Percentiles rank a stretch among this genome's conserved stretches.
Evolutionary conservation across 495 filamentous ascomycete genomes (phyloP).

Genomic region (Tuber calosporum): DNA sequence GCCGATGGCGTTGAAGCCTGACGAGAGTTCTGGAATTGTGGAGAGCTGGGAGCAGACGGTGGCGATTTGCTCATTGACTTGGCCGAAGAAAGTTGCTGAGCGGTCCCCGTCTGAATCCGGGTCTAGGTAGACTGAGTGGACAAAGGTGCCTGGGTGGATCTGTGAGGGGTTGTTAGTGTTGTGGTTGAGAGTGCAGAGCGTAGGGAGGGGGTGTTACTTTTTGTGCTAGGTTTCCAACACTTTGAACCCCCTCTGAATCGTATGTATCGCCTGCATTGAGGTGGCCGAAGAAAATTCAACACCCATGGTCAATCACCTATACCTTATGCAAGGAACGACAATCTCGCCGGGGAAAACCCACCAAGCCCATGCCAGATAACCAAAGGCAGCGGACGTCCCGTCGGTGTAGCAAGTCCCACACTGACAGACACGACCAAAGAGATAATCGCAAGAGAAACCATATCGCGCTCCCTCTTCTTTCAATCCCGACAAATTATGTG

Average conservation of each 20-base stretch:
- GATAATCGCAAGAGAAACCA: background rate
- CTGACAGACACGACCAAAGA: background rate
- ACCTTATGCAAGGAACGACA: background rate
- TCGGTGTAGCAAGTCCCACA: background rate
- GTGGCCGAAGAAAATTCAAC: background rate
- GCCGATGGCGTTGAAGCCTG: constrained; percentile 80
- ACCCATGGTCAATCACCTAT: background rate
- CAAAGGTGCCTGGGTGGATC: constrained; percentile 71
- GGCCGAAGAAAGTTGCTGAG: constrained; percentile 80
- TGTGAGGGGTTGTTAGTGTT: constrained; percentile 27
- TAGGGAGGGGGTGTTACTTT: constrained; percentile 15
- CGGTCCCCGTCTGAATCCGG: constrained; percentile 58
- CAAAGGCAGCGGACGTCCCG: constrained; percentile 55
- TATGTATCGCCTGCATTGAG: constrained; percentile 55
- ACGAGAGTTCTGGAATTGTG: constrained; percentile 64
- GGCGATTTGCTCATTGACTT: constrained; percentile 70
- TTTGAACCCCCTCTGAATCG: constrained; percentile 62
- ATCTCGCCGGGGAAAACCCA: constrained; percentile 14
- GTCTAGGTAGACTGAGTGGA: constrained; percentile 72
- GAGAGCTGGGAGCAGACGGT: constrained; percentile 75
- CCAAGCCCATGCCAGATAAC: constrained; percentile 90
- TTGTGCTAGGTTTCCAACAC: constrained; percentile 61
- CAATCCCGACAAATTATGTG: background rate
- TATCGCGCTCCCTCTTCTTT: background rate
- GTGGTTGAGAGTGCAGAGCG: background rate